These are phyloP conservation scores for Karstenula rhodostoma DNA, from an alignment of 2,329 filamentous ascomycete genomes.

Conservation along the genomic window DNA sequence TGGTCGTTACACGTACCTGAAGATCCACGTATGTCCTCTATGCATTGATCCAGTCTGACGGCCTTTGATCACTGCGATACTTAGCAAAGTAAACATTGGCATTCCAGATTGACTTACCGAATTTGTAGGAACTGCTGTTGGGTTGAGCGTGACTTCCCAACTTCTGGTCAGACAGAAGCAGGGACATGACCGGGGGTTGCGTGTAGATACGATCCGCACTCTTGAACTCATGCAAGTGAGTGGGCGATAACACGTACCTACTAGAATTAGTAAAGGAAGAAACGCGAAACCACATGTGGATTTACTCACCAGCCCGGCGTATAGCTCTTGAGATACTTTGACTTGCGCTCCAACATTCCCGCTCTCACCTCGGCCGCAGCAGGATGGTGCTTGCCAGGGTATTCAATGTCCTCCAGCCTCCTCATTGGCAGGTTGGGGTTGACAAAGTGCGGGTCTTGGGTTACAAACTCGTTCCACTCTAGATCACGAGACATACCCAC, in stretches of 20 bases:
- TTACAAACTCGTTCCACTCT: slow-evolving; percentile 88
- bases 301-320: slow-evolving; percentile 84
- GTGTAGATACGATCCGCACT: slow-evolving; percentile 87
- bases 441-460: slow-evolving; percentile 83
- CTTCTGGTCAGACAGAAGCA: slow-evolving; percentile 94
- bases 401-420: slow-evolving; percentile 80
- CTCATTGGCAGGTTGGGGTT: slow-evolving; percentile 83
- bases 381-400: slow-evolving; percentile 88
- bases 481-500: slow-evolving; percentile 93
- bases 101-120: slow-evolving; percentile 57
- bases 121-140: slow-evolving; percentile 91
- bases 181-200: slow-evolving; percentile 92
- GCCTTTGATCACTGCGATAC: slow-evolving; percentile 75
- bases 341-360: slow-evolving; percentile 94
- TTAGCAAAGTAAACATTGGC: background rate
- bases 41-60: slow-evolving; percentile 93
- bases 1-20: slow-evolving; percentile 46
- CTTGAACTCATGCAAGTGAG: slow-evolving; percentile 98
- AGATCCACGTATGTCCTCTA: slow-evolving; percentile 75
- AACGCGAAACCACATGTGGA: background rate
- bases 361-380: slow-evolving; percentile 85
- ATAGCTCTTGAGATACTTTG: slow-evolving; percentile 98
- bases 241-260: slow-evolving; percentile 95
- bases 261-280: slow-evolving; percentile 17
- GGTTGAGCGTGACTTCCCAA: slow-evolving; percentile 87